A percentile compares a stretch with the other conserved stretches of the same genome.
phyloP scores from a whole-genome alignment of 2,329 filamentous ascomycete genomes.

The Pestalotiopsis fici region DNA sequence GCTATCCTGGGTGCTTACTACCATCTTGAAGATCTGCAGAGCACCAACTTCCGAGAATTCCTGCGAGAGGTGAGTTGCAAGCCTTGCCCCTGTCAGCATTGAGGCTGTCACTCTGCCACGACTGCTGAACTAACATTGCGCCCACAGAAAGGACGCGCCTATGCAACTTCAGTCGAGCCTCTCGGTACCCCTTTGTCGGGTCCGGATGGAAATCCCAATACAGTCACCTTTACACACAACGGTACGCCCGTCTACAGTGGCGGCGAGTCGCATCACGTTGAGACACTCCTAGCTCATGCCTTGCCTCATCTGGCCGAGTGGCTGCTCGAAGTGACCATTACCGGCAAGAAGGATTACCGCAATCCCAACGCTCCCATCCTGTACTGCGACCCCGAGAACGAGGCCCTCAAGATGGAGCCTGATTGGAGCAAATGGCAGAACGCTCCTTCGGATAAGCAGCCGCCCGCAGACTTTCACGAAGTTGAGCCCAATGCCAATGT shows the following conservation, averaged over 20 bases:
- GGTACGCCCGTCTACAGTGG: constrained; percentile 73
- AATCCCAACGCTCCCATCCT: constrained; percentile 40
- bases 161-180: constrained; percentile 53
- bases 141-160: constrained; percentile 59
- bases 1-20: constrained; percentile 51
- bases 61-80: constrained; percentile 46
- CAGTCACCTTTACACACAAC: constrained; percentile 39
- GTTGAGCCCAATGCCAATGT: not conserved
- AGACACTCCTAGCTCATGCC: constrained; percentile 62
- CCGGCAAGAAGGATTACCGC: constrained; percentile 28
- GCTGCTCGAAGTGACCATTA: constrained; percentile 56
- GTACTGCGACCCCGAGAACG: constrained; percentile 18
- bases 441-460: not conserved
- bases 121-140: not conserved
- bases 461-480: not conserved
- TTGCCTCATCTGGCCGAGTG: constrained; percentile 59
- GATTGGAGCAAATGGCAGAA: constrained; percentile 25
- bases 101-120: not conserved
- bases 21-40: constrained; percentile 37
- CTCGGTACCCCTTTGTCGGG: constrained; percentile 55
- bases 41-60: constrained; percentile 48
- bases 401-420: constrained; percentile 19
- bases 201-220: constrained; percentile 46
- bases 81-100: not conserved
- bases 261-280: constrained; percentile 58